These are phyloP conservation scores for Wickerhamiella occidentalis DNA, from an alignment of 805 yeast species.

Conservation along the genomic window DNA sequence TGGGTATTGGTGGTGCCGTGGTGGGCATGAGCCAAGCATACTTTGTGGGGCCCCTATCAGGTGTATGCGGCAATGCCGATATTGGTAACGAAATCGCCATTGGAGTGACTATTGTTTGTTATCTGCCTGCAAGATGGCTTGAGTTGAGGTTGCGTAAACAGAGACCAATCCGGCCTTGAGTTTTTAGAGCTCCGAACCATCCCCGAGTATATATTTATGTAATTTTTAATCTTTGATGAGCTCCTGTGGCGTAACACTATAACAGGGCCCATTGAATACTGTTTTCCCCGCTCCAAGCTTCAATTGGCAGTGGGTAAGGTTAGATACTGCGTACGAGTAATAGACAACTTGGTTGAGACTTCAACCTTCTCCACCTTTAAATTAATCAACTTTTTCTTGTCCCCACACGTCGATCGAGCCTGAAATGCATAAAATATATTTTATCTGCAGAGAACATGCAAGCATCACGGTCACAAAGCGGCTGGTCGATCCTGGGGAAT, in stretches of 20 bases:
- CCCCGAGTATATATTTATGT: neutral
- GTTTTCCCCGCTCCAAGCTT: too few species aligned
- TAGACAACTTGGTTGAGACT: too few species aligned
- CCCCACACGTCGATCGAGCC: neutral
- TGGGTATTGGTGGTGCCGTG: conserved; percentile 72
- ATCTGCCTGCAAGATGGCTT: conserved; percentile 51
- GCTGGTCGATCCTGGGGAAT: too few species aligned
- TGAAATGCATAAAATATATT: too few species aligned
- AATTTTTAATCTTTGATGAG: neutral
- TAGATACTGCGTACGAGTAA: too few species aligned
- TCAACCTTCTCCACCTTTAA: too few species aligned
- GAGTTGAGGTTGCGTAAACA: conserved; percentile 42
- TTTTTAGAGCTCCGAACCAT: too few species aligned
- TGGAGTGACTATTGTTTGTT: conserved; percentile 54
- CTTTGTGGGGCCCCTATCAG: conserved; percentile 67
- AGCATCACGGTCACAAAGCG: too few species aligned
- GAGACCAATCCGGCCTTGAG: neutral
- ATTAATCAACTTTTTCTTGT: too few species aligned
- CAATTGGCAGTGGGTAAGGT: too few species aligned
- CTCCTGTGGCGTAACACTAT: too few species aligned
- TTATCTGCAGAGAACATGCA: neutral
- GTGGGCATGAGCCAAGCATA: conserved; percentile 83
- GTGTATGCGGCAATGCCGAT: conserved; percentile 64
- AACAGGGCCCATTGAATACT: too few species aligned
- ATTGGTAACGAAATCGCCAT: conserved; percentile 69